These are phyloP conservation scores for Alternaria brassicae DNA, from an alignment of 2,329 filamentous ascomycete genomes.

Conservation along the genomic window DNA sequence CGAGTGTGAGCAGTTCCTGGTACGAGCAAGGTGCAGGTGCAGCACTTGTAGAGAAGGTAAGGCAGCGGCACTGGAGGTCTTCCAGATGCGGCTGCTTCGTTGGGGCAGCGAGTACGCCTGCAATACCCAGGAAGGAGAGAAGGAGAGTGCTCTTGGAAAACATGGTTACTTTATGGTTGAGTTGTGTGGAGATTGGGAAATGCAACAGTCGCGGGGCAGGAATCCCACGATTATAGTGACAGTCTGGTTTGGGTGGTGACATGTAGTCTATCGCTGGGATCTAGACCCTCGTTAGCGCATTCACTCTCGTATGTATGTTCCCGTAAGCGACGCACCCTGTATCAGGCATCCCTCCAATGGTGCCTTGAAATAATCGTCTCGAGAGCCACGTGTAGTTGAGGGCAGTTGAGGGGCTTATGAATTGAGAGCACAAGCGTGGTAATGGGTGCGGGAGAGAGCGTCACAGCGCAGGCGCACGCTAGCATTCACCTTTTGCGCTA, in stretches of 20 bases:
- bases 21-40: slow-evolving; percentile 31
- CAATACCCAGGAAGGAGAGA: slow-evolving; percentile 11
- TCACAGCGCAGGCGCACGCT: background rate
- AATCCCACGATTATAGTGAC: slow-evolving; percentile 9
- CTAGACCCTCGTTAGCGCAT: slow-evolving; percentile 18
- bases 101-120: slow-evolving; percentile 18
- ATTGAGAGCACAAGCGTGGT: background rate
- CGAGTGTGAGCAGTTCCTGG: slow-evolving; percentile 28
- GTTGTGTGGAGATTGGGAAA: background rate
- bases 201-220: background rate
- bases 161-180: slow-evolving; percentile 5
- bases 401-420: slow-evolving; percentile 5
- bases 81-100: slow-evolving; percentile 21
- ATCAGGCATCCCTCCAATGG: slow-evolving; percentile 7
- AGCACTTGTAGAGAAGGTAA: slow-evolving; percentile 31
- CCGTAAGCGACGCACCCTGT: background rate
- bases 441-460: background rate
- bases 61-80: slow-evolving; percentile 36
- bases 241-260: slow-evolving; percentile 6
- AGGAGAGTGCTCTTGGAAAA: slow-evolving; percentile 5
- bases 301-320: slow-evolving; percentile 5
- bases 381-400: slow-evolving; percentile 2
- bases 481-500: slow-evolving; percentile 1
- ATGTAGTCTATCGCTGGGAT: slow-evolving; percentile 1
- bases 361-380: background rate